Conservation (phyloP, 2,329 filamentous ascomycete genomes). For the Aspergillus puulaauensis region DNA sequence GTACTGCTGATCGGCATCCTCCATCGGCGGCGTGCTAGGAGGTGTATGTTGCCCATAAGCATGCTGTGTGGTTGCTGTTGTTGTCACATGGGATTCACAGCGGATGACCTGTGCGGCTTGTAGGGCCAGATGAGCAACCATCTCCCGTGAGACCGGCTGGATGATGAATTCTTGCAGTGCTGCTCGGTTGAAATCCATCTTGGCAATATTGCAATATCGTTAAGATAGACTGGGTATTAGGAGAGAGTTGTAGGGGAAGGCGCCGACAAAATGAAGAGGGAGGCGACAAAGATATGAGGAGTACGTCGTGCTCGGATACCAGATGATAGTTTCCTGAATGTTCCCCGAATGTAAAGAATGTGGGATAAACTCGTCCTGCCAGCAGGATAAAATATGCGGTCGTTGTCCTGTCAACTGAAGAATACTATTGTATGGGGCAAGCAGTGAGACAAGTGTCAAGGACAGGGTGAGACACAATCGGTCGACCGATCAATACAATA, state of each 20-base stretch:
- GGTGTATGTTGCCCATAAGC: slow-evolving; percentile 58
- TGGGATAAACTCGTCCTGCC: slow-evolving; percentile 24
- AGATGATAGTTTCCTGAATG: slow-evolving; percentile 1
- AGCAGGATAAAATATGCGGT: slow-evolving; percentile 27
- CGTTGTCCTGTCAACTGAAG: slow-evolving; percentile 18
- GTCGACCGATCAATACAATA: slow-evolving; percentile 6
- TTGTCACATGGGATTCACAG: slow-evolving; percentile 52
- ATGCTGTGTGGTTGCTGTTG: slow-evolving; percentile 22
- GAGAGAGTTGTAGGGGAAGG: background rate
- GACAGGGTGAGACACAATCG: slow-evolving; percentile 9
- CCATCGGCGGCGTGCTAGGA: slow-evolving; percentile 58
- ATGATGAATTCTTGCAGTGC: slow-evolving; percentile 50
- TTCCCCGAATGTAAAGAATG: slow-evolving; percentile 15
- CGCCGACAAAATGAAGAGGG: slow-evolving; percentile 1
- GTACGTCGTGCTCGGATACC: background rate
- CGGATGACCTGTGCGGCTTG: slow-evolving; percentile 50
- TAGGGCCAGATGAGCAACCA: slow-evolving; percentile 48
- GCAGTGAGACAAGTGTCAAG: slow-evolving; percentile 16
- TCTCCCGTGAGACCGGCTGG: slow-evolving; percentile 48
- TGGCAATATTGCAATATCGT: slow-evolving; percentile 9
- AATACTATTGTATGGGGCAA: slow-evolving; percentile 6
- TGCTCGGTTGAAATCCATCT: slow-evolving; percentile 38
- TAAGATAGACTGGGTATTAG: background rate
- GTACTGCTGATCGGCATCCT: slow-evolving; percentile 38
- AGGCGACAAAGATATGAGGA: slow-evolving; percentile 8